Base-by-base conservation (phyloP, 257 asterid species). In the Fraxinus quadrangulata region DNA sequence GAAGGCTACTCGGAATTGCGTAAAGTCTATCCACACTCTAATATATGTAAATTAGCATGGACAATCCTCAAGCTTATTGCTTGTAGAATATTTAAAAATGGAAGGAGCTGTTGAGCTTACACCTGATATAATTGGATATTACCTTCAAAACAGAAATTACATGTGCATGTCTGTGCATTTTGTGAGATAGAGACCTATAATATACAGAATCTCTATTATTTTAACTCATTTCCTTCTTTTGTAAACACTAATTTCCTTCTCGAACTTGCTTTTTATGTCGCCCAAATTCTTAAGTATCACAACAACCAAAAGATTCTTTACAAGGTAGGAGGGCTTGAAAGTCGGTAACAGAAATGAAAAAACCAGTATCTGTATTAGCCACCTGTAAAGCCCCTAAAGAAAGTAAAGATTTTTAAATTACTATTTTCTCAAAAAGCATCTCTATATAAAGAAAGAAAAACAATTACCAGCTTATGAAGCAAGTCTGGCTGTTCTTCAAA, bases 401-500 rank as follows among this genome's bases (percentile, higher is more conserved):
- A 54, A 54, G 26, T 17, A 6, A 56, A 56, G 26, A n/a, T 56
- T 56, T 19, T 56, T 6, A 1, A n/a, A 56, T 56, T 19, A 12
- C 66, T 56, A 56, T n/a, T 56, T 56, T n/a, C 26, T 56, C 66
- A 56, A 56, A 56, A 3, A 11, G 33, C 6, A 63, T 63, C 31
- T 26, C 69, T 23, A 24, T 63, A 63, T 63, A 3, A 23, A n/a
- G 67, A 61, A 63, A 26, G 69, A 63, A 23, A 56, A 24, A 26
- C 5, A 19, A 24, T 81, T 81, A 95, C 99, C 96, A 95, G 90
- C 86, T 95, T 93, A 89, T 95, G 99, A 84, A 95, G 99, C 89
- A 95, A 87, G 82, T 95, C 99, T 7, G 99, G 99, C 86, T 95
- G 98, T 79, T 95, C 99, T 73, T 88, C 92, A 75, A 95, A 95